Base-by-base conservation (phyloP, 2,329 filamentous ascomycete species). In the Annulohypoxylon truncatum region DNA sequence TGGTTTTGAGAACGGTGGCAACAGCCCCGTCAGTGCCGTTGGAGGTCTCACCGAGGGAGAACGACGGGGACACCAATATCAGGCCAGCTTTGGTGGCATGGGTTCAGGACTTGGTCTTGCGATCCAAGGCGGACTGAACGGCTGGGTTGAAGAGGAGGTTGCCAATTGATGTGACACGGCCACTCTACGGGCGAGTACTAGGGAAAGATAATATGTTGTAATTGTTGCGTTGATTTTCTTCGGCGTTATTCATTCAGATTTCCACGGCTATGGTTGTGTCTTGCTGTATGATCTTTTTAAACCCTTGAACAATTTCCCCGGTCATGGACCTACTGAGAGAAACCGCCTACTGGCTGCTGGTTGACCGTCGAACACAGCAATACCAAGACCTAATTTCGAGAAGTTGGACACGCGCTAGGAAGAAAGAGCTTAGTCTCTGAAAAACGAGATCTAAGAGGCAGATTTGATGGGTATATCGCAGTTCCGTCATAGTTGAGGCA, bases 71-170 rank as follows among this genome's bases (percentile, higher is more conserved):
- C 89, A 91, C 74, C 88, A 90, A 69, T 91, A 90, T 77, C 88
- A 90, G 77, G 82, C 84, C 28, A 89, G 86, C 78, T 90, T 84
- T 64, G 84, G 86, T 63, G 86, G 87, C 24, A 87, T 88, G 80
- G 85, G 85, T 20, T 80, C 81, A 18, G 87, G 86, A 2, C 89
- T 87, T 64, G 88, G 87, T 26, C 81, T 90, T 10, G 87, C 86
- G 35, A 89, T 90, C 58, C 87, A 89, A 74, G 85, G 87, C 66
- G 86, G 86, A 5, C 77, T 90, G 71, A 90, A 89, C 70, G 88
- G 88, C 58, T 91, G 89, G 89, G 87, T 87, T 33, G 88, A 90
- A 77, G 88, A 90, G 76, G 87, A 89, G 77, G 85, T 89, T 69
- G 83, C 84, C 63, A 89, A 89, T 79, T 89, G 79, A 80, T 64